These are phyloP conservation scores for Puya raimondii DNA, from an alignment of 176 grass and related monocot genomes.

Conservation along the genomic window DNA sequence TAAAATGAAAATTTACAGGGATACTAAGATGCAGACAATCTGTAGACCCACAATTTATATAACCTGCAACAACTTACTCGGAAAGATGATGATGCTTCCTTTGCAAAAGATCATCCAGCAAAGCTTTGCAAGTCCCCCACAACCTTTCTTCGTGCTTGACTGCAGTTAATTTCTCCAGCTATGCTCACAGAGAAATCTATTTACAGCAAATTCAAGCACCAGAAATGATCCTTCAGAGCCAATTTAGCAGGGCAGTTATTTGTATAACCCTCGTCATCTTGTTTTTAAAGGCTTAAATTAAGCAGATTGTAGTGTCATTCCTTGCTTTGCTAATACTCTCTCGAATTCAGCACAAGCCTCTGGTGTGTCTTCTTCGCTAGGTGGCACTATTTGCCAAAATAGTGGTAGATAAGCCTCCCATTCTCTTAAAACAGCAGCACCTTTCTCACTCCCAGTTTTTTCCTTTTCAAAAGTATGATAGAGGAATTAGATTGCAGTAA, in stretches of 20 bases:
- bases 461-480: constrained; percentile 40
- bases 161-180: neutral
- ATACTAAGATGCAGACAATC: constrained; percentile 26
- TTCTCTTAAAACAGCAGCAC: constrained; percentile 65
- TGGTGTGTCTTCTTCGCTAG: constrained; percentile 98
- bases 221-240: neutral
- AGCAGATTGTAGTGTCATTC: constrained; percentile 56
- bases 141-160: neutral
- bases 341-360: constrained; percentile 96
- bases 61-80: neutral
- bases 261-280: neutral
- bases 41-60: neutral
- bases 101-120: too few relatives aligned
- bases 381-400: constrained; percentile 96
- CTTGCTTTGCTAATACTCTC: constrained; percentile 64
- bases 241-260: neutral
- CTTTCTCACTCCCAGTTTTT: constrained; percentile 95
- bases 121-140: neutral
- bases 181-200: neutral
- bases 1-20: constrained; percentile 44
- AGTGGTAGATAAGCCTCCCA: constrained; percentile 97
- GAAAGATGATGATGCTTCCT: neutral
- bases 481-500: neutral
- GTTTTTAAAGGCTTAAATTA: neutral
- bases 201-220: neutral